Percentiles rank a stretch among this genome's conserved stretches.
Conservation (phyloP, 371 early-diverging fungal genomes). For the Batkoa obscura region DNA sequence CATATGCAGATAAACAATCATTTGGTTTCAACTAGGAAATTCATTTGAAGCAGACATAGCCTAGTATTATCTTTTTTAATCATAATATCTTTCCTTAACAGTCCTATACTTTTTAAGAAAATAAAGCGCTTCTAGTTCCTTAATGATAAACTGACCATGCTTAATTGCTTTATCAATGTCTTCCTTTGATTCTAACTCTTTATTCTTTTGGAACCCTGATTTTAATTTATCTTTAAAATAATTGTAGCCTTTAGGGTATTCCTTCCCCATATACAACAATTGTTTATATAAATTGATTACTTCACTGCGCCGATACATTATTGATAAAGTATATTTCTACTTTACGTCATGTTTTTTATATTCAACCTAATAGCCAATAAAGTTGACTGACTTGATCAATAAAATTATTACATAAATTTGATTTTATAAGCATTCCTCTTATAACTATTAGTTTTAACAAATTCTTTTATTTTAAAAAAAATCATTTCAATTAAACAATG, state of each 20-base stretch:
- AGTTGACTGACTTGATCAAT: no score
- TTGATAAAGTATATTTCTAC: not conserved
- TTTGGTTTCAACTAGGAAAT: no score
- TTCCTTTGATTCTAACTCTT: constrained; percentile 22
- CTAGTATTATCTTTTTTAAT: constrained; percentile 3
- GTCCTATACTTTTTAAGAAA: constrained; percentile 52
- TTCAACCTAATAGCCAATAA: no score
- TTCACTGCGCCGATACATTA: constrained; percentile 1
- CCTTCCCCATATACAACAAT: constrained; percentile 34
- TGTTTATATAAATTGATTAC: constrained; percentile 9
- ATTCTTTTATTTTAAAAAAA: no score
- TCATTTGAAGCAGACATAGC: no score
- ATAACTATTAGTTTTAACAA: no score
- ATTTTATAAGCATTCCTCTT: no score
- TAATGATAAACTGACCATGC: constrained; percentile 37
- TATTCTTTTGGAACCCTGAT: constrained; percentile 40
- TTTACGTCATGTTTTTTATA: no score
- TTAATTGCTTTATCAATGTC: constrained; percentile 39
- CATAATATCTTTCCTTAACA: constrained; percentile 32
- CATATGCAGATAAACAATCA: no score
- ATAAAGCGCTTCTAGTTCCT: constrained; percentile 54
- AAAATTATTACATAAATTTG: no score
- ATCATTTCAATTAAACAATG: not conserved
- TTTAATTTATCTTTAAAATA: constrained; percentile 36
- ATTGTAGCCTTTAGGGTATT: constrained; percentile 35